Conservation (phyloP, 176 grass and related monocot species). For the Zea luxurians region DNA sequence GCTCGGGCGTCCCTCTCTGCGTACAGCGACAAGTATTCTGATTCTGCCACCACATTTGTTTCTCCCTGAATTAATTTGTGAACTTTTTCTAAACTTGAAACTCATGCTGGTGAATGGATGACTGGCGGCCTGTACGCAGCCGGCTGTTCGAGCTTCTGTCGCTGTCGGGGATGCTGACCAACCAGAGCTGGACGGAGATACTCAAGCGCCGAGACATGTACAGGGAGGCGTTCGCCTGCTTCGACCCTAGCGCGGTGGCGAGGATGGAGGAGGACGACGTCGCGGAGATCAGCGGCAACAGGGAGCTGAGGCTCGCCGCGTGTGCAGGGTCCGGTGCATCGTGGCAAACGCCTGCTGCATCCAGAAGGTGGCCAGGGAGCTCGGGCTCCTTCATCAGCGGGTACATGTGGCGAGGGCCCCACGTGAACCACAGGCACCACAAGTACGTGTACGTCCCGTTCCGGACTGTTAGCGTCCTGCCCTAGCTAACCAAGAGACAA, state of each 20-base stretch:
- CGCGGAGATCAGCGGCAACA: conserved; percentile 54
- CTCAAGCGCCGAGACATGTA: conserved; percentile 80
- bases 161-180: conserved; percentile 87
- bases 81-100: not conserved
- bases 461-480: too few relatives aligned
- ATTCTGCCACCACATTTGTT: not conserved
- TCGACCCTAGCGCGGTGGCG: conserved; percentile 59
- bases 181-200: conserved; percentile 96
- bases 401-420: conserved; percentile 73
- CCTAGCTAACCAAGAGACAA: too few relatives aligned
- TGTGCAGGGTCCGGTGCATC: conserved; percentile 75
- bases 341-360: conserved; percentile 93
- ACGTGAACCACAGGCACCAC: conserved; percentile 74
- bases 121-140: not conserved
- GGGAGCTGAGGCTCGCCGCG: conserved; percentile 73
- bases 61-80: not conserved
- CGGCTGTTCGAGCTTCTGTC: conserved; percentile 81
- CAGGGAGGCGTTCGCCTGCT: conserved; percentile 71
- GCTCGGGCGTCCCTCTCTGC: conserved; percentile 66
- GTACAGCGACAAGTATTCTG: conserved; percentile 78
- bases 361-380: conserved; percentile 71
- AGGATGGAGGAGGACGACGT: conserved; percentile 74
- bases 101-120: too few relatives aligned
- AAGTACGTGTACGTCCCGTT: conserved; percentile 74
- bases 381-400: conserved; percentile 88